These are phyloP conservation scores for Crithidia fasciculata DNA, from an alignment of 208 protist species.

Conservation along the genomic window DNA sequence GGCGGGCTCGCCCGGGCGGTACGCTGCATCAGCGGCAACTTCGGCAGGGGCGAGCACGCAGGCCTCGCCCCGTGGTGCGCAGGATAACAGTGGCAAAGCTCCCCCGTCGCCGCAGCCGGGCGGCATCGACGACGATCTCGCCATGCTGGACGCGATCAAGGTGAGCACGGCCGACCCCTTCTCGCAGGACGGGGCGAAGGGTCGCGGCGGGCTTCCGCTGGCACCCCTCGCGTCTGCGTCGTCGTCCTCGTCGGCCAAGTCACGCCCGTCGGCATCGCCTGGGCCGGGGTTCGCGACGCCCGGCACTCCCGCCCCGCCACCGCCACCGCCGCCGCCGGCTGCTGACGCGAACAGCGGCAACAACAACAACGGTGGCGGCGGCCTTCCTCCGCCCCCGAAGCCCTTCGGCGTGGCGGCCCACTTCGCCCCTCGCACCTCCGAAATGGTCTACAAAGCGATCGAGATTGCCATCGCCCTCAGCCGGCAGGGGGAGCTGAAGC, in stretches of 20 bases:
- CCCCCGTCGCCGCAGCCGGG: neutral
- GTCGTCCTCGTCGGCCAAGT: neutral
- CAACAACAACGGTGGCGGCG: conserved; percentile 1
- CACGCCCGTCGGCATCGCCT: neutral
- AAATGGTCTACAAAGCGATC: conserved; percentile 69
- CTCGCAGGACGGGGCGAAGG: neutral
- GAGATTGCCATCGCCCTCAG: conserved; percentile 60
- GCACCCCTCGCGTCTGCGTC: neutral
- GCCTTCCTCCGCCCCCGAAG: conserved; percentile 6
- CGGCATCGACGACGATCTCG: conserved; percentile 19
- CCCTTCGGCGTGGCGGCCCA: conserved; percentile 30
- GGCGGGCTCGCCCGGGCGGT: conserved; percentile 10
- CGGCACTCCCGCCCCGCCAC: neutral
- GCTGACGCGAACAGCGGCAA: neutral
- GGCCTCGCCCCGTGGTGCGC: conserved; percentile 1
- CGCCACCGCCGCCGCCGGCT: neutral
- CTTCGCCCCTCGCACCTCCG: conserved; percentile 49
- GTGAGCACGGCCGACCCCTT: conserved; percentile 12
- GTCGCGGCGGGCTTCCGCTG: too few relatives aligned
- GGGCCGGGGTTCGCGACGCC: conserved; percentile 7
- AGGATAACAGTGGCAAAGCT: neutral
- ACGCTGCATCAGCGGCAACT: neutral
- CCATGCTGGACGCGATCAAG: conserved; percentile 23
- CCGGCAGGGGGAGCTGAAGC: conserved; percentile 73
- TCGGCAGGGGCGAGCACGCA: neutral